A percentile compares a stretch with the other conserved stretches of the same genome.
phyloP scores from a whole-genome alignment of 371 early-diverging fungal species.

The Apophysomyces ossiformis region DNA sequence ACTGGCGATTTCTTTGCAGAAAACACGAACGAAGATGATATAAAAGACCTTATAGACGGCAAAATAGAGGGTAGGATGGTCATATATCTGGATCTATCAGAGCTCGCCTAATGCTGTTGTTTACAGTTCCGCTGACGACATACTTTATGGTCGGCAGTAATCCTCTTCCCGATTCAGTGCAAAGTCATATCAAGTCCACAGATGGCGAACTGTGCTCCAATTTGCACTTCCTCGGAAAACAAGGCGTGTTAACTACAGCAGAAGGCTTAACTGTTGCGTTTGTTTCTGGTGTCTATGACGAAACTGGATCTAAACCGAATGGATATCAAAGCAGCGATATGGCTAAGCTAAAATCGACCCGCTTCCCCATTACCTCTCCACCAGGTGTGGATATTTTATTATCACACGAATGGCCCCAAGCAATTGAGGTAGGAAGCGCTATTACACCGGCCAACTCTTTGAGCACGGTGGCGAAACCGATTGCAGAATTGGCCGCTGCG shows the following conservation, averaged over 20 bases:
- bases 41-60: conserved; percentile 57
- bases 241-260: conserved; percentile 72
- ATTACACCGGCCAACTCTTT: conserved; percentile 21
- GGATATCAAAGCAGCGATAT: conserved; percentile 22
- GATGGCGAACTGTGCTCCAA: conserved; percentile 82
- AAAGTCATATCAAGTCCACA: conserved; percentile 54
- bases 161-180: conserved; percentile 61
- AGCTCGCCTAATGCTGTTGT: neutral
- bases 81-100: neutral
- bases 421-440: conserved; percentile 39
- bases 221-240: conserved; percentile 72
- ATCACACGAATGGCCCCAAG: conserved; percentile 80
- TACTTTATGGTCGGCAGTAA: conserved; percentile 75
- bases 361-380: conserved; percentile 36
- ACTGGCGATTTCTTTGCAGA: conserved; percentile 81
- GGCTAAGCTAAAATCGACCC: conserved; percentile 27
- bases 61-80: conserved; percentile 59
- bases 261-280: conserved; percentile 79
- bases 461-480: conserved; percentile 27
- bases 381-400: conserved; percentile 82
- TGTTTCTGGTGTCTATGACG: conserved; percentile 59
- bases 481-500: conserved; percentile 53
- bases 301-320: conserved; percentile 6
- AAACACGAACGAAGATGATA: conserved; percentile 42
- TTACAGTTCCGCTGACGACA: conserved; percentile 74